Evolutionary conservation across 192 early-diverging fungal species (phyloP), one percentile per base, ranked within the genome.

Genomic region (Gamsiella multidivaricata): DNA sequence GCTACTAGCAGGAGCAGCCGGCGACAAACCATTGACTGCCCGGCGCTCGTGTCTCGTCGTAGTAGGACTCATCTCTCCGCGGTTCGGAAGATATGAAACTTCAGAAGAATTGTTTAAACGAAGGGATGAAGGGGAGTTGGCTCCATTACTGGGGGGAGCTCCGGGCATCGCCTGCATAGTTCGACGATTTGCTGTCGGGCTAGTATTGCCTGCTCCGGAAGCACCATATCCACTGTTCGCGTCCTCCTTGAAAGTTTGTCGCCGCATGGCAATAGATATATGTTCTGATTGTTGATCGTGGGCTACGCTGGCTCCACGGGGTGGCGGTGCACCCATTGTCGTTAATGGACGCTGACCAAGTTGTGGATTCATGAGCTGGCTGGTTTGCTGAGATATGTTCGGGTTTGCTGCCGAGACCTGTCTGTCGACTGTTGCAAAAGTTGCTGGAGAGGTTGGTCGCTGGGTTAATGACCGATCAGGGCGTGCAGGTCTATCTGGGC

Each of bases 371-470:
- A 60, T 37, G 9, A 39, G 15, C 33, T 61, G 55, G 10, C 39
- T 45, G 0, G 31, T 61, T 17, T 68, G 65, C 23, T 50, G 66
- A n/a, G 66, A 58, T 8, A 52, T 32, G 36, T 23, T 7, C 9
- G 23, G 1, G 26, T 54, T 65, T 26, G 28, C 33, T 46, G 37
- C 18, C 4, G 47, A n/a, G 11, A 5, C 52, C 37, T 55, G 53
- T 32, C 52, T 25, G 31, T 57, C 29, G 15, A 11, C 23, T 18
- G 41, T 29, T 3, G 37, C 55, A 50, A 74, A 74, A 3, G 54
- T 59, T n/a, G 70, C 70, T 3, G 70, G 70, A 18, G 70, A 74
- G 18, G 54, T n/a, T 2, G 70, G 62, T 17, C 70, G 54, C 37
- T 65, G 70, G 2, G 62, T 60, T 20, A 43, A 9, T 0, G 58